These are phyloP conservation scores for Exophiala spinifera DNA, from an alignment of 2,329 filamentous ascomycete species.

Conservation along the genomic window DNA sequence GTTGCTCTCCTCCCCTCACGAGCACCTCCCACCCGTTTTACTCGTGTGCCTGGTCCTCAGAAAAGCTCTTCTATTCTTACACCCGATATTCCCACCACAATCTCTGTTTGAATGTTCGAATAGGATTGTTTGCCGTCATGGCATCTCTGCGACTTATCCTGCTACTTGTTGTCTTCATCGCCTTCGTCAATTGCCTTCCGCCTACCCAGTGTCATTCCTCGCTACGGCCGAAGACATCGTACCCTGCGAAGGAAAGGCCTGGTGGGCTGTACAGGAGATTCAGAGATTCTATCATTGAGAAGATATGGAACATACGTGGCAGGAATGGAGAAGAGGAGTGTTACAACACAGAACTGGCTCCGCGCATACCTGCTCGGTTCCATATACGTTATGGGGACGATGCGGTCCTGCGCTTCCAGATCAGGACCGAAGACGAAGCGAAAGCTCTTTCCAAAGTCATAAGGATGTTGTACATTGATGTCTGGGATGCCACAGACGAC, in stretches of 20 bases:
- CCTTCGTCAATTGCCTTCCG: slow-evolving; percentile 12
- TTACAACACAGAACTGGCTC: slow-evolving; percentile 16
- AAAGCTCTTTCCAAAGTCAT: slow-evolving; percentile 68
- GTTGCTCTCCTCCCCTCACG: neutral
- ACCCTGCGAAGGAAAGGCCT: slow-evolving; percentile 9
- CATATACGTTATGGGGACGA: slow-evolving; percentile 67
- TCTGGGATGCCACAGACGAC: slow-evolving; percentile 80
- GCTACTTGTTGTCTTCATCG: slow-evolving; percentile 10
- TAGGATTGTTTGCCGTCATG: slow-evolving; percentile 15
- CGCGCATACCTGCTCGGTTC: slow-evolving; percentile 35
- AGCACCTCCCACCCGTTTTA: neutral
- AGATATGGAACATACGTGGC: slow-evolving; percentile 41
- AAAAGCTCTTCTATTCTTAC: neutral
- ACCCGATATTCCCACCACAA: neutral
- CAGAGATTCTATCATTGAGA: slow-evolving; percentile 43
- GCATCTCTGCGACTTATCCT: slow-evolving; percentile 8
- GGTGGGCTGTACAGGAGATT: slow-evolving; percentile 29
- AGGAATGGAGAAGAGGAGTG: slow-evolving; percentile 29
- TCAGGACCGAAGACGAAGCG: slow-evolving; percentile 67
- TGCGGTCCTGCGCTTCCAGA: slow-evolving; percentile 84
- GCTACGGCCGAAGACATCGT: slow-evolving; percentile 1
- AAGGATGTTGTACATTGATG: slow-evolving; percentile 74
- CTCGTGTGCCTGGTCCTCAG: slow-evolving; percentile 2
- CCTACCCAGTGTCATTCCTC: slow-evolving; percentile 14
- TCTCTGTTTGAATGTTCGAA: slow-evolving; percentile 5